Base-by-base conservation (phyloP, 495 filamentous ascomycete species). In the Lasiosphaeris hirsuta region DNA sequence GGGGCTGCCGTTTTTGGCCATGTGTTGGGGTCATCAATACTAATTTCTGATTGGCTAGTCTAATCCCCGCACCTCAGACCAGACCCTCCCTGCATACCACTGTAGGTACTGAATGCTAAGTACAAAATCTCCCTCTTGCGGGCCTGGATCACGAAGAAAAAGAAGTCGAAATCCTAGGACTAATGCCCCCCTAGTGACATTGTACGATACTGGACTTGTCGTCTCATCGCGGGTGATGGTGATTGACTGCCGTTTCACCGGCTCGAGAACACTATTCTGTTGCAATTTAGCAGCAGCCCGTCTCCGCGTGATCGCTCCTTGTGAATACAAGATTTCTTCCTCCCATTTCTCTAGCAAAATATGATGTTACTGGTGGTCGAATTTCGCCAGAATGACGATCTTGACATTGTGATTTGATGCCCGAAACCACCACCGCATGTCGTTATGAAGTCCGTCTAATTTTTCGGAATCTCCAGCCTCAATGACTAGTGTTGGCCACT, bases 111-210 rank as follows among this genome's bases (percentile, higher is more conserved):
- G 23, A 5, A 30, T 30, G 23, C 23, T 30, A 30, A 30, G 23
- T 5, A 30, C 23, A 30, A 30, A 30, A 30, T 30, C 23, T 30
- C 23, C 23, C 23, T 30, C 23, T 30, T 30, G 23, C 23, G 23
- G 23, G 5, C 23, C 23, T 30, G 23, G 23, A 30, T 2, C 23
- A 5, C 23, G 23, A 30, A 30, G 23, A 30, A 30, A 30, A 30
- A 30, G 23, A 30, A 30, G 60, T 34, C 35, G 48, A 56, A 59
- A 63, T 33, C 51, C 47, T 34, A 63, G 37, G 41, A 59, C 51
- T 35, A 63, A 56, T 56, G 45, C 51, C 14, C 40, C 56, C 15
- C 47, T 56, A 56, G 51, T 59, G 10, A 59, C 56, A 46, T 52
- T 56, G 33, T 62, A 62, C 34, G 42, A 53, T 50, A 48, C 18